phyloP scores from a whole-genome alignment of 176 grass and related monocot genomes.

The Rhynchospora pubera region DNA sequence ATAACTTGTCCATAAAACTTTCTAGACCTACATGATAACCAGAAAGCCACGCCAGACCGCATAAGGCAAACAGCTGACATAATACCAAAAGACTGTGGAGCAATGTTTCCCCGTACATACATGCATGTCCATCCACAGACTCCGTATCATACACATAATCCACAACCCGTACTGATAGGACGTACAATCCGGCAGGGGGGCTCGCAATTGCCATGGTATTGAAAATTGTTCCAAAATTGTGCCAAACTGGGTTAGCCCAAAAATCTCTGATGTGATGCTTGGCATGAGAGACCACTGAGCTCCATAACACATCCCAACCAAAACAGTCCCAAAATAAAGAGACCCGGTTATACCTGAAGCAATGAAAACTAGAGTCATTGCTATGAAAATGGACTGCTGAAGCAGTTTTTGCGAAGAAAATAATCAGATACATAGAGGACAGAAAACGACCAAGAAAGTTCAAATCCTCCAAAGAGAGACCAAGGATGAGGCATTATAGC shows the following conservation, averaged over 20 bases:
- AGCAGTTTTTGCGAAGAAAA: slow-evolving; percentile 26
- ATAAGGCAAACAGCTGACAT: slow-evolving; percentile 31
- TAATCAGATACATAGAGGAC: slow-evolving; percentile 37
- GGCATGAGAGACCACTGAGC: slow-evolving; percentile 44
- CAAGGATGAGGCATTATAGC: slow-evolving; percentile 23
- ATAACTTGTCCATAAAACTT: slow-evolving; percentile 40
- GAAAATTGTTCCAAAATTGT: slow-evolving; percentile 22
- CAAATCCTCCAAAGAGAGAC: slow-evolving; percentile 54
- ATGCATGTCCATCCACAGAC: neutral
- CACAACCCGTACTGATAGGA: slow-evolving; percentile 40
- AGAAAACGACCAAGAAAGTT: slow-evolving; percentile 44
- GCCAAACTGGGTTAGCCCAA: slow-evolving; percentile 40
- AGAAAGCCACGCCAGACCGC: slow-evolving; percentile 15
- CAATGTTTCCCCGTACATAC: slow-evolving; percentile 28
- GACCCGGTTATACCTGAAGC: slow-evolving; percentile 32
- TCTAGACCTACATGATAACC: slow-evolving; percentile 27
- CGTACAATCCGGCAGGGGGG: slow-evolving; percentile 27
- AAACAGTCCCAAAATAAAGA: slow-evolving; percentile 26
- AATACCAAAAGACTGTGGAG: slow-evolving; percentile 40
- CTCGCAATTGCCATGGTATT: slow-evolving; percentile 42
- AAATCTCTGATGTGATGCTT: slow-evolving; percentile 44
- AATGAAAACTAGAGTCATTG: slow-evolving; percentile 27
- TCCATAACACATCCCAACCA: slow-evolving; percentile 45
- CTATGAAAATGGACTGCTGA: slow-evolving; percentile 32
- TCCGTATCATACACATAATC: slow-evolving; percentile 46